These are phyloP conservation scores for Rhytidhysteron rufulum DNA, from an alignment of 2,329 filamentous ascomycete genomes.

Conservation along the genomic window DNA sequence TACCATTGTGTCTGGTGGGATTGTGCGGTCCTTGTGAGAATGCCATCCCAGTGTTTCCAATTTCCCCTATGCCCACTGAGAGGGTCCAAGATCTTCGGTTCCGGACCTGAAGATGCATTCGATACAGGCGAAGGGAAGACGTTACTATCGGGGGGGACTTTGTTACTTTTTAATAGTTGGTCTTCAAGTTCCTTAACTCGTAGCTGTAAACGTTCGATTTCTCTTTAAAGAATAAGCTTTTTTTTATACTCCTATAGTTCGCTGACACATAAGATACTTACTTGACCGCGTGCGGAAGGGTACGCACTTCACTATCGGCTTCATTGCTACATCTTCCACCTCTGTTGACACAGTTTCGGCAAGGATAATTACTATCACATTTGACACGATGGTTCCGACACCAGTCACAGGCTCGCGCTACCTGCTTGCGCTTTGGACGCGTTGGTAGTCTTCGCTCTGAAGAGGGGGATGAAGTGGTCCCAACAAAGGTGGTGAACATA, in stretches of 20 bases:
- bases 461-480: background rate
- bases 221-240: conserved; percentile 14
- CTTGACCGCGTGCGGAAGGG: conserved; percentile 21
- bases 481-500: conserved; percentile 12
- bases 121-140: conserved; percentile 6
- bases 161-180: conserved; percentile 22
- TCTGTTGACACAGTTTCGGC: conserved; percentile 37
- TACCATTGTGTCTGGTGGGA: conserved; percentile 40
- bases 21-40: conserved; percentile 35
- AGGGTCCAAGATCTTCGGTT: too few species aligned
- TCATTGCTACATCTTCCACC: conserved; percentile 35
- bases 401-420: conserved; percentile 37
- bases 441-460: background rate
- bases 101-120: conserved; percentile 7
- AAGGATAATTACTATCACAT: conserved; percentile 40
- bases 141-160: conserved; percentile 5
- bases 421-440: conserved; percentile 22
- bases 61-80: conserved; percentile 12
- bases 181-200: conserved; percentile 30
- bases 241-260: background rate
- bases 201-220: conserved; percentile 36
- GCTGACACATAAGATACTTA: conserved; percentile 10
- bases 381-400: conserved; percentile 43
- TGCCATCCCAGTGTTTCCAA: conserved; percentile 36
- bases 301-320: conserved; percentile 16